phyloP scores from a whole-genome alignment of 176 grass and related monocot species.

The Raddia distichophylla region DNA sequence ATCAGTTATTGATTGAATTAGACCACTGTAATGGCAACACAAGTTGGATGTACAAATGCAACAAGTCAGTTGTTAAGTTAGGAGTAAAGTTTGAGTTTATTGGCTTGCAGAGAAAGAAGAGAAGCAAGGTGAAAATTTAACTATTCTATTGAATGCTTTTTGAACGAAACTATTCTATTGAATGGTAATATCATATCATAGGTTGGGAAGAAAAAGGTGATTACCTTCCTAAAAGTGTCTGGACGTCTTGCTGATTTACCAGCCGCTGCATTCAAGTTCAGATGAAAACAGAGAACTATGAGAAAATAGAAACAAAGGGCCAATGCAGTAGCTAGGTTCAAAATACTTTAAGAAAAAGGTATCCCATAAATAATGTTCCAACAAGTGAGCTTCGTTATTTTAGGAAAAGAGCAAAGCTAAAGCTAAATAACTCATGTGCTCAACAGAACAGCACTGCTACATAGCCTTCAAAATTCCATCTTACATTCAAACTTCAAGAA shows the following conservation, averaged over 20 bases:
- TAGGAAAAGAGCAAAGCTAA: neutral
- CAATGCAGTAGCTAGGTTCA: neutral
- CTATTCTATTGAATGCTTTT: neutral
- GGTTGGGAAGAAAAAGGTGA: neutral
- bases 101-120: neutral
- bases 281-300: slow-evolving; percentile 14
- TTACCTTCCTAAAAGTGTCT: slow-evolving; percentile 62
- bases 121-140: neutral
- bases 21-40: neutral
- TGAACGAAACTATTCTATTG: neutral
- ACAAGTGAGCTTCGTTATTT: neutral
- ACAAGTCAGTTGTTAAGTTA: neutral
- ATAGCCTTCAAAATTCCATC: neutral
- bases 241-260: slow-evolving; percentile 68
- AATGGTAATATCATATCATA: neutral
- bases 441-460: neutral
- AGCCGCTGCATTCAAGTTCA: slow-evolving; percentile 64
- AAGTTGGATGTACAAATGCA: no score
- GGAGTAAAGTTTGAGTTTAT: neutral
- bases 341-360: neutral
- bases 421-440: neutral
- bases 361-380: neutral
- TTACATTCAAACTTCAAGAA: neutral
- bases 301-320: neutral
- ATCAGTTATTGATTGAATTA: neutral